phyloP scores from a whole-genome alignment of 768 basidiomycete species.

The Daedaleopsis sinensis region DNA sequence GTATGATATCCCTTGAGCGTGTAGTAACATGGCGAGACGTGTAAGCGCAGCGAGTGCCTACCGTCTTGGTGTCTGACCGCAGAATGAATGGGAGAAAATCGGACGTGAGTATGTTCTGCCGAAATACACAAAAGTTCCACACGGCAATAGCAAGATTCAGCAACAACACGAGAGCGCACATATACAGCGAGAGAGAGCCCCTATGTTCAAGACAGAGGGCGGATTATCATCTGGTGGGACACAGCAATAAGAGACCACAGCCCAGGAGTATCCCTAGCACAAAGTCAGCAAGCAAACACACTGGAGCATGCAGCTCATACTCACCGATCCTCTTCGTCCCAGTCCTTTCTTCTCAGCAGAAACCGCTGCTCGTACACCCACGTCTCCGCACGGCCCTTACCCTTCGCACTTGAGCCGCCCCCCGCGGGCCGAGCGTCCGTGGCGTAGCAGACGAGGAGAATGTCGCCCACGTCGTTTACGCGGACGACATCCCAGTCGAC shows the following conservation, averaged over 20 bases:
- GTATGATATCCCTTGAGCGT: no score
- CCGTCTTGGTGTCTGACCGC: no score
- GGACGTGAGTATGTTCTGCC: background rate
- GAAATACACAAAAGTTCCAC: background rate
- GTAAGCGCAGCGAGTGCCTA: no score
- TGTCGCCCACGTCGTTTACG: conserved; percentile 8
- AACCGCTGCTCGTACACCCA: conserved; percentile 27
- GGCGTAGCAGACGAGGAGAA: conserved; percentile 24
- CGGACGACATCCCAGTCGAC: conserved; percentile 24
- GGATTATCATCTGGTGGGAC: conserved; percentile 27
- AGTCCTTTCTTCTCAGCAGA: conserved; percentile 20
- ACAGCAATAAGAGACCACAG: conserved; percentile 26
- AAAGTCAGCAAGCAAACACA: background rate
- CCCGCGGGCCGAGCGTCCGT: background rate
- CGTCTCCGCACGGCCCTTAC: conserved; percentile 8
- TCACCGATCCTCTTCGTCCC: conserved; percentile 27
- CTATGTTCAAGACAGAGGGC: background rate
- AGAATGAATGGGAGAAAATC: no score
- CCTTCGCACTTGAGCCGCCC: background rate
- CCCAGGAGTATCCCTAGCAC: conserved; percentile 18
- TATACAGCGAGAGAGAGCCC: no score
- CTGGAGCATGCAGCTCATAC: background rate
- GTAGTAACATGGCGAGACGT: no score
- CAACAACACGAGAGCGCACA: background rate
- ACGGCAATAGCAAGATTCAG: background rate